Evolutionary conservation across 2,329 filamentous ascomycete genomes (phyloP), one percentile per base, ranked within the genome.

Genomic region (Colletotrichum coccodes): DNA sequence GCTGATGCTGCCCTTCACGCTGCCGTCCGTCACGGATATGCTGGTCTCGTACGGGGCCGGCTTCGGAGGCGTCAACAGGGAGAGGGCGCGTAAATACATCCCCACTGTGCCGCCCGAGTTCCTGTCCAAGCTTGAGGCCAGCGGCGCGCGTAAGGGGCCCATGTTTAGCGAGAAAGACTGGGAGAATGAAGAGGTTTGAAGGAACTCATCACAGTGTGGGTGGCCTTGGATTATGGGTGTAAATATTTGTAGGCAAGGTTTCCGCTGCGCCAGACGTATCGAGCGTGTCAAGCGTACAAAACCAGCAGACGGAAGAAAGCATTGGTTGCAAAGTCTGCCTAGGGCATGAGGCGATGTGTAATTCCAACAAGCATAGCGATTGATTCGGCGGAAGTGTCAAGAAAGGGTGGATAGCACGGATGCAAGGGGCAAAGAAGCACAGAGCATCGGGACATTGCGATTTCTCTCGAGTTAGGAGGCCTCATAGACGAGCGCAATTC

Each of bases 1-100:
- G 3, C 85, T 97, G 68, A 97, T 98, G 87, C 87, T 99, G 30
- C 96, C 96, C 0, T 99, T 99, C 78, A 92, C 92, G n/a, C 85
- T 99, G 32, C 96, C 96, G 1, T 97, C 95, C 1, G 96, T 94
- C 65, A 98, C 95, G 30, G 96, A 99, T 79, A 99, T 99, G 96
- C 87, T 98, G 54, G 90, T 99, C 54, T 95, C 91, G 72, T 99
- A 97, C 76, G 96, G 96, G 0, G 95, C 96, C 14, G 96, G 96
- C 0, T 96, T 98, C 76, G 96, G 96, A 6, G 96, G 96, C 0
- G 84, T 96, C 53, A 97, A 99, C 81, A 88, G 92, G 71, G 96
- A 98, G 80, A 87, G 94, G 64, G 96, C 97, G 79, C 87, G 94
- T 72, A 97, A 97, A 81, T 99, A 99, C 79, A 97, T 97, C 52